Base-by-base conservation (phyloP, 306 rosid genomes). In the Morella rubra region DNA sequence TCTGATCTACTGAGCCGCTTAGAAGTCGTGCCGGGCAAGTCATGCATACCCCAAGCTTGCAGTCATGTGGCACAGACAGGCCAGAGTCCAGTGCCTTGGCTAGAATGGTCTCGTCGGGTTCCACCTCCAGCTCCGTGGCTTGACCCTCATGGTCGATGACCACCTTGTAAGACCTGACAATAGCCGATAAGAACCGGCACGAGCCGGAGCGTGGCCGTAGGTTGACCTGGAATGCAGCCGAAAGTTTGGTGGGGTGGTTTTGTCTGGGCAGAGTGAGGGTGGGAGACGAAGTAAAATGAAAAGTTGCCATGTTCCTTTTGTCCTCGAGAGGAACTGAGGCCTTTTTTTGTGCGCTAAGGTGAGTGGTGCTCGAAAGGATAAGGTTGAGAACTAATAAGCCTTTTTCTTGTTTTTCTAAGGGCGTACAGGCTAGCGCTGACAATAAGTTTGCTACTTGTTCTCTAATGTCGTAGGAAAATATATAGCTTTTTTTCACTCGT, bases 11-110 rank as follows among this genome's bases (percentile, higher is more conserved):
- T 14, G 83, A 49, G 71, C 99, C 99, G 13, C 82, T 83, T 14
- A 92, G 6, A 16, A 96, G 97, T 72, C 75, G 86, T 65, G 99
- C 99, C 7, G 99, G 99, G 85, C 99, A 96, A 52, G 99, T 96
- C 99, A 96, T 96, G 85, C 99, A 96, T 2, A 92, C 99, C 0
- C 99, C 99, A 32, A 96, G 97, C 89, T 86, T 96, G 87, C 99
- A 95, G 73, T 95, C 99, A 76, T 95, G 92, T 6, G 99, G 99
- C 73, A 91, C 91, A 27, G 41, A 4, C 74, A 92, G 51, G 60
- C 97, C 99, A 49, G 91, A 79, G 62, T 91, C 96, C 84, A 92
- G 60, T 74, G 97, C 93, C 86, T 81, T 90, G 44, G 75, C 78
- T n/a, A 90, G 82, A 18, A 90, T 84, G 80, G 77, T 86, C 84